These are phyloP conservation scores for Schizophyllum amplum DNA, from an alignment of 1,284 basidiomycete genomes.

Conservation along the genomic window DNA sequence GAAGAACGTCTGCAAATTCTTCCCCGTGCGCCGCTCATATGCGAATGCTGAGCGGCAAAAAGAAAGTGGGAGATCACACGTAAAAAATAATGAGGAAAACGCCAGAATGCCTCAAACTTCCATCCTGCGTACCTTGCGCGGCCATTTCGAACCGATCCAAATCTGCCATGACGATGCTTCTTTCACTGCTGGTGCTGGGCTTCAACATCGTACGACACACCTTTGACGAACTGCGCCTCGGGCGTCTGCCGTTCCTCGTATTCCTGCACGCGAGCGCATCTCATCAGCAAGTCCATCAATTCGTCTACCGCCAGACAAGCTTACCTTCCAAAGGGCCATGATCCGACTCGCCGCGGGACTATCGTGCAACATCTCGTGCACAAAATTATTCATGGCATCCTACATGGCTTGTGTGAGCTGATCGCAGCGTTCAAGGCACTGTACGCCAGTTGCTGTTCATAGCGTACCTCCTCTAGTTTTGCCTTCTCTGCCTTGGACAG, in stretches of 20 bases:
- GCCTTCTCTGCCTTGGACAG: constrained; percentile 79
- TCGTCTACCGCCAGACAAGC: constrained; percentile 15
- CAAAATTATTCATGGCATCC: constrained; percentile 89
- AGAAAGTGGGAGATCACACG: no score
- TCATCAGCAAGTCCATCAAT: neutral
- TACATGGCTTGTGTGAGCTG: constrained; percentile 26
- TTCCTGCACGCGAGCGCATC: constrained; percentile 63
- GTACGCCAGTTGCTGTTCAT: no score
- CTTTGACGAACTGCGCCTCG: constrained; percentile 92
- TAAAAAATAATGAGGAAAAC: neutral
- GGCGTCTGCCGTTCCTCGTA: constrained; percentile 80
- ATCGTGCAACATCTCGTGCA: constrained; percentile 83
- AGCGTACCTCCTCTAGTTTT: constrained; percentile 55
- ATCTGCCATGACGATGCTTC: no score
- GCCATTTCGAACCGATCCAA: constrained; percentile 93
- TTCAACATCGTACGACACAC: no score
- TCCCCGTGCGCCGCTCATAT: constrained; percentile 52
- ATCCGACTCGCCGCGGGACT: constrained; percentile 76
- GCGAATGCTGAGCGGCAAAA: constrained; percentile 46
- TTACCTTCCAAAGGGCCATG: constrained; percentile 70
- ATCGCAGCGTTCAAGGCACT: no score
- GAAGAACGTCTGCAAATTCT: constrained; percentile 62
- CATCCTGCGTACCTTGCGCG: constrained; percentile 49
- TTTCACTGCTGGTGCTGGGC: no score
- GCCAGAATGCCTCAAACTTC: neutral